phyloP scores from a whole-genome alignment of 1,139 yeast genomes.

The Pichia norvegensis region DNA sequence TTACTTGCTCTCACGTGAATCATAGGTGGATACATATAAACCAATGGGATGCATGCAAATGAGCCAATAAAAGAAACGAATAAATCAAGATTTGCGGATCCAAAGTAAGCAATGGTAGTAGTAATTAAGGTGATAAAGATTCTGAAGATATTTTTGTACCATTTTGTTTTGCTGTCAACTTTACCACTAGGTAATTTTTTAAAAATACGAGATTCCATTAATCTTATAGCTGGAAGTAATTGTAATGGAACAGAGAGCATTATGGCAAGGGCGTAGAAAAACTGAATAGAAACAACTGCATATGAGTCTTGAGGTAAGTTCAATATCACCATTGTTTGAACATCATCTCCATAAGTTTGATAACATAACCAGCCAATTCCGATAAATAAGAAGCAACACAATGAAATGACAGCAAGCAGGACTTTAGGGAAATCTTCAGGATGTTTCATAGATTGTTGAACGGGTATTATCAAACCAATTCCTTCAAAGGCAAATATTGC shows the following conservation, averaged over 20 bases:
- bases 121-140: slow-evolving; percentile 45
- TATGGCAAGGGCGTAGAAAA: slow-evolving; percentile 66
- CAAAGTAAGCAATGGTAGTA: slow-evolving; percentile 47
- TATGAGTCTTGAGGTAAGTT: slow-evolving; percentile 60
- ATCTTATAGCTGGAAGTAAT: slow-evolving; percentile 66
- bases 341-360: slow-evolving; percentile 58
- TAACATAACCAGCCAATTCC: slow-evolving; percentile 62
- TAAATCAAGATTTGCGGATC: slow-evolving; percentile 59
- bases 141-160: slow-evolving; percentile 59
- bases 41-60: slow-evolving; percentile 76
- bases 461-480: slow-evolving; percentile 68
- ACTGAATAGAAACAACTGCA: slow-evolving; percentile 58
- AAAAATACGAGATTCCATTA: slow-evolving; percentile 57
- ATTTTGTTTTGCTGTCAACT: slow-evolving; percentile 42
- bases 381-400: slow-evolving; percentile 55
- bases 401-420: slow-evolving; percentile 47
- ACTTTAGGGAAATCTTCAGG: slow-evolving; percentile 69
- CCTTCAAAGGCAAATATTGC: slow-evolving; percentile 82
- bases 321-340: slow-evolving; percentile 59
- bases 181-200: slow-evolving; percentile 48
- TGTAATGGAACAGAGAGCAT: slow-evolving; percentile 70
- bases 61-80: slow-evolving; percentile 76
- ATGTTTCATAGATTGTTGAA: slow-evolving; percentile 65
- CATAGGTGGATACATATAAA: slow-evolving; percentile 76
- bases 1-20: slow-evolving; percentile 43